Evolutionary conservation across 2,329 filamentous ascomycete genomes (phyloP).

Genomic region (Alternaria sp.): DNA sequence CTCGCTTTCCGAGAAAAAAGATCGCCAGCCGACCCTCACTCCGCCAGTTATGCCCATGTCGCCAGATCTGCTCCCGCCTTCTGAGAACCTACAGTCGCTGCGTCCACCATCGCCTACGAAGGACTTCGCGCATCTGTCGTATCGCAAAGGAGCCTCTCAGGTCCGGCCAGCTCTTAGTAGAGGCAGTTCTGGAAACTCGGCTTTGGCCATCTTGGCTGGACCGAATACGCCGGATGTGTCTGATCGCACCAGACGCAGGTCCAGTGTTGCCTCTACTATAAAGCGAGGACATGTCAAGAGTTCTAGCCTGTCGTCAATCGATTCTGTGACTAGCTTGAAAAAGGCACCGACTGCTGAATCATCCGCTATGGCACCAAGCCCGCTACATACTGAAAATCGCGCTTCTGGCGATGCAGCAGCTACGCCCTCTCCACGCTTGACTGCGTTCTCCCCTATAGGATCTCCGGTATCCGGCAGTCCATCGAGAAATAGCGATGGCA

Average conservation of each 20-base stretch:
- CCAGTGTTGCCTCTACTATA: slow-evolving; percentile 42
- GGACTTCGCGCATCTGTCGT: slow-evolving; percentile 59
- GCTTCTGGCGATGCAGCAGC: slow-evolving; percentile 37
- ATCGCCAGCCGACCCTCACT: slow-evolving; percentile 41
- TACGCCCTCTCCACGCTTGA: slow-evolving; percentile 32
- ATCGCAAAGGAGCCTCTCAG: slow-evolving; percentile 59
- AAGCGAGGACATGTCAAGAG: slow-evolving; percentile 49
- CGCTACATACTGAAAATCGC: slow-evolving; percentile 47
- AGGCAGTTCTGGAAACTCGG: slow-evolving; percentile 46
- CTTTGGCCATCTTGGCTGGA: slow-evolving; percentile 43
- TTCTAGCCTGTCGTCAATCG: slow-evolving; percentile 57
- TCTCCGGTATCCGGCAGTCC: slow-evolving; percentile 61
- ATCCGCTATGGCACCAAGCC: slow-evolving; percentile 34
- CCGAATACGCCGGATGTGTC: slow-evolving; percentile 32
- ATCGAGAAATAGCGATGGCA: slow-evolving; percentile 61
- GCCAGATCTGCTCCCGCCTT: slow-evolving; percentile 34
- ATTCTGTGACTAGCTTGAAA: slow-evolving; percentile 50
- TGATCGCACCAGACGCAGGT: slow-evolving; percentile 40
- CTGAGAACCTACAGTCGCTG: slow-evolving; percentile 23
- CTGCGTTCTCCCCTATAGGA: slow-evolving; percentile 33
- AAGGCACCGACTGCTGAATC: slow-evolving; percentile 37
- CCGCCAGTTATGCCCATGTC: slow-evolving; percentile 39
- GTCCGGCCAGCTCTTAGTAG: slow-evolving; percentile 50
- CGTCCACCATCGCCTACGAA: slow-evolving; percentile 57
- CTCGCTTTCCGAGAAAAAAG: slow-evolving; percentile 52